Evolutionary conservation across 805 yeast species (phyloP).

Genomic region (Sugiyamaella qingdaonensis): DNA sequence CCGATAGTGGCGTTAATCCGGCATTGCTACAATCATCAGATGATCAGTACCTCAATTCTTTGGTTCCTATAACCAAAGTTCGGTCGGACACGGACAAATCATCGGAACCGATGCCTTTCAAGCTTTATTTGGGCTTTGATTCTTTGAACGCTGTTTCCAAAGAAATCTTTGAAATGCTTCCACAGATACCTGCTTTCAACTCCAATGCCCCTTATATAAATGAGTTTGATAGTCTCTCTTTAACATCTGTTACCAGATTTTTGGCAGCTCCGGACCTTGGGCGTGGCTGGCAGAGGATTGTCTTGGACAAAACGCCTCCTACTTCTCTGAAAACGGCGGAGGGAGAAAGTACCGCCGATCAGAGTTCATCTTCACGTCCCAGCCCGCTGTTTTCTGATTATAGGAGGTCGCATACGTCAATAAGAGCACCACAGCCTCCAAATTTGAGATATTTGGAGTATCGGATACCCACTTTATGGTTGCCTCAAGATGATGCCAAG

Average conservation of each 20-base stretch:
- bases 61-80: constrained; percentile 15
- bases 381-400: constrained; percentile 18
- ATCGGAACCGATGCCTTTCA: constrained; percentile 15
- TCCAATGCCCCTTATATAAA: constrained; percentile 22
- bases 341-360: neutral
- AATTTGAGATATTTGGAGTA: constrained; percentile 70
- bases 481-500: constrained; percentile 85
- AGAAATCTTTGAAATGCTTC: constrained; percentile 23
- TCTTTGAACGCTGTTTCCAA: constrained; percentile 23
- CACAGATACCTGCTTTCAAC: constrained; percentile 20
- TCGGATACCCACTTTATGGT: constrained; percentile 92
- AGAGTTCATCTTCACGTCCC: neutral
- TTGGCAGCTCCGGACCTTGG: constrained; percentile 27
- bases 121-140: constrained; percentile 16
- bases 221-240: constrained; percentile 24
- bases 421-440: constrained; percentile 92
- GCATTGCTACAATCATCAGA: neutral
- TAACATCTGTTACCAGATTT: constrained; percentile 32
- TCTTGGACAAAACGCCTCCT: constrained; percentile 19
- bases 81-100: neutral
- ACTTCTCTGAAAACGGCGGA: neutral
- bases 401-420: constrained; percentile 25
- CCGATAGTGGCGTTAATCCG: neutral
- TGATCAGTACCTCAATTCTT: constrained; percentile 7
- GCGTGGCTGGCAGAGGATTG: constrained; percentile 31